Evolutionary conservation across 345 rosid species (phyloP).

Genomic region (Salix udensis): DNA sequence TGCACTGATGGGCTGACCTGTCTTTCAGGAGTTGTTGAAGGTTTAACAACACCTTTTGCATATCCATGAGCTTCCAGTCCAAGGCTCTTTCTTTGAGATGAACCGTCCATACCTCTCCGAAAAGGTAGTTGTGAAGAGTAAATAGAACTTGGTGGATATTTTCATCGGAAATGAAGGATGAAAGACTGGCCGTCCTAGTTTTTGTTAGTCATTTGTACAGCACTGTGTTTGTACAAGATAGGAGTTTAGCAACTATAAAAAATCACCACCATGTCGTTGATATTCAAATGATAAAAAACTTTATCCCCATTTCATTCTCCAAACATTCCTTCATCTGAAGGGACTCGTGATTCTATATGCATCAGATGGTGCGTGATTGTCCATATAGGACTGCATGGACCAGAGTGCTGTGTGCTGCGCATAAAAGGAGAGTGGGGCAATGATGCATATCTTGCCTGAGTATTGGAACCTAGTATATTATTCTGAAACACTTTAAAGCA

Average conservation of each 20-base stretch:
- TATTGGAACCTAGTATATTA: no score
- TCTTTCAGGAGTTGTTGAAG: constrained; percentile 47
- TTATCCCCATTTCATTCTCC: not conserved
- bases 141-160: not conserved
- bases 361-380: not conserved
- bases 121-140: constrained; percentile 11
- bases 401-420: not conserved
- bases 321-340: not conserved
- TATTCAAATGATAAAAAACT: not conserved
- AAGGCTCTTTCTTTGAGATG: not conserved
- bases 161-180: not conserved
- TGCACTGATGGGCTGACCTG: not conserved
- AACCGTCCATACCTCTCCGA: not conserved
- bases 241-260: not conserved
- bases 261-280: not conserved
- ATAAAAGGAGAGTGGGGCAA: not conserved
- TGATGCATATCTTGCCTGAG: no score
- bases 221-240: not conserved
- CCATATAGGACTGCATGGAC: not conserved
- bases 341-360: not conserved
- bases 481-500: no score
- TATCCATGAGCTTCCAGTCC: constrained; percentile 8
- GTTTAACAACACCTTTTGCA: constrained; percentile 25
- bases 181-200: not conserved
- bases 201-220: constrained; percentile 16